Evolutionary conservation across 768 basidiomycete genomes (phyloP).

Genomic region (Amanita inopinata): DNA sequence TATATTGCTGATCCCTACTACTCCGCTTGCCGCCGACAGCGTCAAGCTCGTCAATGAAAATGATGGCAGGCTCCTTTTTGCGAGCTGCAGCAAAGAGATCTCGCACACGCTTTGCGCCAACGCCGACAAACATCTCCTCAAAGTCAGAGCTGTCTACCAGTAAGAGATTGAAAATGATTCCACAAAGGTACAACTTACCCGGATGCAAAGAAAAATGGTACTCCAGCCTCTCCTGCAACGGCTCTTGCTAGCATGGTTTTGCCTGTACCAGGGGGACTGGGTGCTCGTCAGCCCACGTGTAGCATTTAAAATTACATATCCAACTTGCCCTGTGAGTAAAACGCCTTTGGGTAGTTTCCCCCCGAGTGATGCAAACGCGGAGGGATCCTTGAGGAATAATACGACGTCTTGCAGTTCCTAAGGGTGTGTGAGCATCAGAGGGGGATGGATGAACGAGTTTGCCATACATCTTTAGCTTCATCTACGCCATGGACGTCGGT

Average conservation of each 20-base stretch:
- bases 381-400: slow-evolving; percentile 90
- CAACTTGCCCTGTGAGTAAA: slow-evolving; percentile 62
- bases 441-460: not conserved
- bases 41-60: slow-evolving; percentile 96
- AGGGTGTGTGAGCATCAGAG: slow-evolving; percentile 4
- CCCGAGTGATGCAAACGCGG: slow-evolving; percentile 81
- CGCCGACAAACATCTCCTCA: slow-evolving; percentile 96
- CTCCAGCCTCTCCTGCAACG: slow-evolving; percentile 95
- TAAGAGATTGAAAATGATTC: slow-evolving; percentile 5
- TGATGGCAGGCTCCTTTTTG: slow-evolving; percentile 92
- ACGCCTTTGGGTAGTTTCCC: slow-evolving; percentile 94
- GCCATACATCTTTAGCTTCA: slow-evolving; percentile 83
- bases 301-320: not conserved
- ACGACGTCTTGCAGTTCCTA: slow-evolving; percentile 93
- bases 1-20: slow-evolving; percentile 75
- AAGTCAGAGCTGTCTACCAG: slow-evolving; percentile 65
- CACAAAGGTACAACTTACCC: slow-evolving; percentile 39
- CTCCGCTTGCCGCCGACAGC: slow-evolving; percentile 88
- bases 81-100: slow-evolving; percentile 92
- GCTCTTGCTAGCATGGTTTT: slow-evolving; percentile 98
- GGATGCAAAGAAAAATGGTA: slow-evolving; percentile 94
- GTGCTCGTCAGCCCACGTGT: not conserved
- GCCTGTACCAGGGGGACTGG: slow-evolving; percentile 80
- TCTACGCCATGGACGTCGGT: slow-evolving; percentile 96
- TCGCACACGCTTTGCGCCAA: slow-evolving; percentile 90